Evolutionary conservation across 495 filamentous ascomycete species (phyloP), one percentile per base, ranked within the genome.

Genomic region (Aspergillus avenaceus): DNA sequence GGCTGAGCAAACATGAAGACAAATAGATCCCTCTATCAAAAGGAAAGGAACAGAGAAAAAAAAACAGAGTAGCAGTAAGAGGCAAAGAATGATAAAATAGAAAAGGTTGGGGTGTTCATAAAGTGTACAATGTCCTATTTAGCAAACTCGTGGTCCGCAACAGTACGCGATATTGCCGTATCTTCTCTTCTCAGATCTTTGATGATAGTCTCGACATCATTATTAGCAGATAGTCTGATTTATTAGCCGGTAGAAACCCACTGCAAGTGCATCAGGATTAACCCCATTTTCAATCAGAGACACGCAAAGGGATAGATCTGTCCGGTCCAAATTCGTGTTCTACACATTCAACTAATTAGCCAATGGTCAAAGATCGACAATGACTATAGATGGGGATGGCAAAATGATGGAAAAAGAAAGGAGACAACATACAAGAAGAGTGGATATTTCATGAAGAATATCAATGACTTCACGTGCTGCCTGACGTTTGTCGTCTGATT

Each of bases 281-380:
- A 97, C 89, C 5, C 95, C 95, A 66, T 97, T 97, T 70, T 98
- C 93, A 53, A 98, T 90, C 60, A 98, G 79, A 36, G 90, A 95
- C 47, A 97, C 92, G 62, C 93, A 98, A 47, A 95, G 84, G 8
- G 91, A 96, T 11, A 98, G 79, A 8, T 90, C 89, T 29, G 87
- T 85, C 16, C 93, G 82, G 66, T 96, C 90, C 25, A 98, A 83
- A 55, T 93, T 78, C 26, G 91, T 96, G 65, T 97, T 96, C 93
- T 97, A 54, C 11, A 21, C 11, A 25, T 38, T 14, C 18, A 31
- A 41, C 26, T 8, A n/a, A 47, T 43, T 44, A 50, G 47, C 19
- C 12, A 12, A 46, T 14, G 41, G 12, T 22, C 11, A 36, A 13
- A 14, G 8, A 4, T 5, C 1, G 41, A 44, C 2, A 42, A 22